Evolutionary conservation across 106 monocot genomes (phyloP).

Genomic region (Vanilla planifolia): DNA sequence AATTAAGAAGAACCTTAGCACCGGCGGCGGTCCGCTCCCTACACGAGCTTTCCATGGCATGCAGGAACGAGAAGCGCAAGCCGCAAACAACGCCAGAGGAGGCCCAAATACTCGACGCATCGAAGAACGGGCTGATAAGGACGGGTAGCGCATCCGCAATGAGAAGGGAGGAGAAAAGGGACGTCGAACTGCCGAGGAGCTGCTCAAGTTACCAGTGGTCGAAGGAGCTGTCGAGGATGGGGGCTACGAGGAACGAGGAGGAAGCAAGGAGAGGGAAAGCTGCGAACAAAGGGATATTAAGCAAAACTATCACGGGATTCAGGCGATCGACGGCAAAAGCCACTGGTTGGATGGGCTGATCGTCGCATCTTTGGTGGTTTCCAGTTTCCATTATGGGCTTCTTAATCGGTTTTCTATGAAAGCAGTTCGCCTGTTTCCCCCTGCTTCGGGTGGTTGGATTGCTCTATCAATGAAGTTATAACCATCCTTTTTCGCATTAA

Average conservation of each 20-base stretch:
- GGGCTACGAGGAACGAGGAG: not conserved
- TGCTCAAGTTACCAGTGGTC: constrained; percentile 6
- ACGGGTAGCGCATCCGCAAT: not conserved
- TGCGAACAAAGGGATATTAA: constrained; percentile 1
- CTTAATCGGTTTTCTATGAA: too few species aligned
- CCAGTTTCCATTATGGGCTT: too few species aligned
- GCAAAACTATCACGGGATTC: not conserved
- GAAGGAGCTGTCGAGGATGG: too few species aligned
- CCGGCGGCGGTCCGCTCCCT: not conserved
- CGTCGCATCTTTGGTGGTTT: not conserved
- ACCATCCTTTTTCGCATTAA: too few species aligned
- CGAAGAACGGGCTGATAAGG: too few species aligned
- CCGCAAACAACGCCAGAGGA: not conserved
- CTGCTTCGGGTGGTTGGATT: too few species aligned
- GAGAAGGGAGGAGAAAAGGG: not conserved
- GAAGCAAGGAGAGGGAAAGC: not conserved
- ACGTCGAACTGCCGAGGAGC: not conserved
- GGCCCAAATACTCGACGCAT: too few species aligned
- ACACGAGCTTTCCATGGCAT: not conserved
- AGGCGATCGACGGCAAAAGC: constrained; percentile 2
- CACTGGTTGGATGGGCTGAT: not conserved
- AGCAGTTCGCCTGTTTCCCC: too few species aligned
- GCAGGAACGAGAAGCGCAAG: constrained; percentile 10
- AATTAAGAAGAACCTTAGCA: not conserved
- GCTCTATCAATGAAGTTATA: too few species aligned